Base-by-base conservation (phyloP, 176 grass and related monocot genomes). In the Avena sativa region DNA sequence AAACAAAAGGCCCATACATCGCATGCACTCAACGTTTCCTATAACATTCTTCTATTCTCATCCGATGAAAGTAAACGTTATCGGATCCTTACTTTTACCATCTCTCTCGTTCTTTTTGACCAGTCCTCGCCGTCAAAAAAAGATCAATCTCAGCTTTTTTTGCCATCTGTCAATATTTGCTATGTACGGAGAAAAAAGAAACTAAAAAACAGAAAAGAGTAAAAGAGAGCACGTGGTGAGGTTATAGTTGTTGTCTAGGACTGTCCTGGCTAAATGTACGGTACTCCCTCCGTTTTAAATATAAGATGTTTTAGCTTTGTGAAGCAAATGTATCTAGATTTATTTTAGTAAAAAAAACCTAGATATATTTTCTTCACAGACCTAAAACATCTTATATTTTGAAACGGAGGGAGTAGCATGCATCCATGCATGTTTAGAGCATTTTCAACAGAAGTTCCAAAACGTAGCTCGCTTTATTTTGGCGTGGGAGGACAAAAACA, bases 1-100 rank as follows among this genome's bases (percentile, higher is more conserved):
- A 82, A 91, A 91, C 90, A 88, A 82, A 88, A 91, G 85, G 78
- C 78, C 78, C 81, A 25, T 44, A 85, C 61, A 38, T 68, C 61
- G 71, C 71, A 78, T 82, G 70, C 86, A 51, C 71, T 77, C 64
- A 16, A 4, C 63, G 56, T 77, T 46, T n/a, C 56, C 30, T 71
- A 53, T 51, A 86, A 79, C 62, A 75, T 83, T 77, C 49, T 91
- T 75, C 30, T 85, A 86, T 82, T 81, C 59, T 72, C 20, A 36
- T 84, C 55, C 71, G 50, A 71, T 30, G 51, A 36, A 90, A 86
- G 10, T 28, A 81, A 70, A 90, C 55, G 6, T 53, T 72, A 80
- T 4, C 80, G 30, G 11, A 64, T 78, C 34, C 55, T n/a, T 62
- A 60, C 64, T 61, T 6, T 56, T 79, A 67, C n/a, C 71, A 57